Base-by-base conservation (phyloP, 83 land plant genomes). In the Thuja plicata region DNA sequence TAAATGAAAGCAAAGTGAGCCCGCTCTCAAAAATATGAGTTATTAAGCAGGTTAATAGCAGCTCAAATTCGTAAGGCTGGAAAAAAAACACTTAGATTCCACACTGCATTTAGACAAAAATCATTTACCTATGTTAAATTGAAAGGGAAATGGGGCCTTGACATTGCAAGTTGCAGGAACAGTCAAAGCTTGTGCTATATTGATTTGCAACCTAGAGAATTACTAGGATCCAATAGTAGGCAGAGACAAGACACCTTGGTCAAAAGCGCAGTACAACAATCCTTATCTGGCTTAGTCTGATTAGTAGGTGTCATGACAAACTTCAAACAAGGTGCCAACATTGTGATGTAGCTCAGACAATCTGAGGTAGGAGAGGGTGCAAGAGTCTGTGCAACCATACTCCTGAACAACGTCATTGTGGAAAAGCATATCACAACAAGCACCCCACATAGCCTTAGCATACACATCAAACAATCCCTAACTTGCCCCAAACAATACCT, bases 161-260 rank as follows among this genome's bases (percentile, higher is more conserved):
- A 93, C 91, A 2, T 90, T 88, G 80, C 94, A 93, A 17, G 91
- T 91, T 24, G 86, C 88, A 5, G 92, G 94, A n/a, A 93, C 91
- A 16, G 90, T 60, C 13, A 93, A 87, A 41, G 94, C 92, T 17
- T 76, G 89, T 1, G 94, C 91, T 60, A 74, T 91, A 85, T 93
- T 93, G 13, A 92, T 87, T 9, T 60, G 38, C 41, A 91, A 16
- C 17, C 94, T 92, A 89, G 32, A 3, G 87, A 37, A 5, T 78
- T 88, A 55, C 55, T 54, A 17, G 60, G 35, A 52, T 35, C 19
- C 24, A 86, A 10, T 5, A 86, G 0, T 30, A 19, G 3, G 70
- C 87, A 86, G 8, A 86, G 34, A 43, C 70, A 86, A 21, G 37
- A 11, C 70, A 30, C 70, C 17, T 86, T 52, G 4, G 66, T 34